These are phyloP conservation scores for Crithidia sp. DNA, from an alignment of 208 protist species.

Conservation along the genomic window DNA sequence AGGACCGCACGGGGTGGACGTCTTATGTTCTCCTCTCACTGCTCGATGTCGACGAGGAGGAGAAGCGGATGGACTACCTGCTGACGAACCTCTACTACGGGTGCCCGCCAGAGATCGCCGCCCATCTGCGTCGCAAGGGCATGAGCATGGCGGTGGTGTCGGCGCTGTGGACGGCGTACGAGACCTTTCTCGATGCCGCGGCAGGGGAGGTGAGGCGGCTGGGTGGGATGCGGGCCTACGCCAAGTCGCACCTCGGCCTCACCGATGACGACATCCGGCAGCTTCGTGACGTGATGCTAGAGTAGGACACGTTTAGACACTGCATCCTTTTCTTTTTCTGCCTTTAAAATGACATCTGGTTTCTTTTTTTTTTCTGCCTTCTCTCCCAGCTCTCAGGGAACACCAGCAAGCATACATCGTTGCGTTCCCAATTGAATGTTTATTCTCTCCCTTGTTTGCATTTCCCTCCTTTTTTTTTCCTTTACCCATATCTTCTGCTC, in stretches of 20 bases:
- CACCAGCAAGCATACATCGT: neutral
- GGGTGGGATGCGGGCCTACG: conserved; percentile 40
- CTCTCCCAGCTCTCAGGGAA: neutral
- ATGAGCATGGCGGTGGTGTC: conserved; percentile 31
- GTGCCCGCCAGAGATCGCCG: conserved; percentile 14
- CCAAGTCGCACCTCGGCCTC: conserved; percentile 35
- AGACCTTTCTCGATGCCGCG: conserved; percentile 31
- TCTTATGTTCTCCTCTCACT: conserved; percentile 37
- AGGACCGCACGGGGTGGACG: conserved; percentile 47
- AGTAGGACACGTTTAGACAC: conserved; percentile 18
- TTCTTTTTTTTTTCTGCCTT: conserved; percentile 6
- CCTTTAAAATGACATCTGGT: neutral
- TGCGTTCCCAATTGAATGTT: neutral
- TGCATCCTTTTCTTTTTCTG: conserved; percentile 1
- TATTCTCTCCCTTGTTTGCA: neutral
- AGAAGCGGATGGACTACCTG: conserved; percentile 41
- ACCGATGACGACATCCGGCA: conserved; percentile 39
- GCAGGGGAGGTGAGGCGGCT: conserved; percentile 23
- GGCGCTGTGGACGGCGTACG: conserved; percentile 33
- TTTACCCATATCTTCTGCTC: neutral
- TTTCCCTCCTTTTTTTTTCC: neutral
- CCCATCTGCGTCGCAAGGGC: conserved; percentile 21
- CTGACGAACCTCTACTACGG: conserved; percentile 40
- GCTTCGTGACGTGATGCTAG: conserved; percentile 40
- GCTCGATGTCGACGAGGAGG: conserved; percentile 34